Conservation (phyloP, 2,329 filamentous ascomycete species). For the Neonectria faginata region DNA sequence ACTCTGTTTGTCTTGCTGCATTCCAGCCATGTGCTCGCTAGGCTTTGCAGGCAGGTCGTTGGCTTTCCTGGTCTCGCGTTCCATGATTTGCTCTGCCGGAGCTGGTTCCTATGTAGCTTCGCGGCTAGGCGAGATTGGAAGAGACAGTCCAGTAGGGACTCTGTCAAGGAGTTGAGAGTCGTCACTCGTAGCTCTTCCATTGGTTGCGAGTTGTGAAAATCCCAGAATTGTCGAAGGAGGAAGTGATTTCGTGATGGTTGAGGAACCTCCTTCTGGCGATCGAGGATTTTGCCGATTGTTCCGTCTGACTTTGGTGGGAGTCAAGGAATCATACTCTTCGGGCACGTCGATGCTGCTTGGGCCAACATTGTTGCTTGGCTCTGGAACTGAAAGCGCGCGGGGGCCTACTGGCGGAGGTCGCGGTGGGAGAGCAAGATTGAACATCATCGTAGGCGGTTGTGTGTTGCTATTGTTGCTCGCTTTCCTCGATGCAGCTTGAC, state of each 20-base stretch:
- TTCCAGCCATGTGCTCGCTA: not conserved
- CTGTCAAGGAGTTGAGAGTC: constrained; percentile 8
- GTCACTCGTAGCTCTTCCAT: constrained; percentile 8
- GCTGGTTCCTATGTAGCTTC: constrained; percentile 42
- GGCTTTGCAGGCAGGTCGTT: not conserved
- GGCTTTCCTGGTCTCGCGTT: not conserved
- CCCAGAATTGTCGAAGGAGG: constrained; percentile 37
- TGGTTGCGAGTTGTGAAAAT: constrained; percentile 32
- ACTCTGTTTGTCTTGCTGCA: not conserved
- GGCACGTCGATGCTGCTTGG: constrained; percentile 8
- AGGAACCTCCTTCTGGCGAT: constrained; percentile 22
- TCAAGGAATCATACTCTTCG: constrained; percentile 29
- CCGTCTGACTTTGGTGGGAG: constrained; percentile 36
- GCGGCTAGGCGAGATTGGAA: constrained; percentile 25
- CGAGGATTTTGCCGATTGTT: constrained; percentile 30
- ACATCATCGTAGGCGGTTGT: constrained; percentile 10
- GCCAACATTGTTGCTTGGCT: constrained; percentile 13
- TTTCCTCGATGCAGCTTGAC: not conserved
- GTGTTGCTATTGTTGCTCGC: constrained; percentile 22
- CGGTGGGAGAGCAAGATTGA: constrained; percentile 3
- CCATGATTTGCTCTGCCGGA: constrained; percentile 16
- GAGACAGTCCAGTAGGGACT: not conserved
- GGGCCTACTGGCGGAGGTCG: not conserved
- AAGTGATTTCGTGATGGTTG: constrained; percentile 37
- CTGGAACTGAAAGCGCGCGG: not conserved